Conservation (phyloP, 495 filamentous ascomycete species). For the Oidiodendron maius region DNA sequence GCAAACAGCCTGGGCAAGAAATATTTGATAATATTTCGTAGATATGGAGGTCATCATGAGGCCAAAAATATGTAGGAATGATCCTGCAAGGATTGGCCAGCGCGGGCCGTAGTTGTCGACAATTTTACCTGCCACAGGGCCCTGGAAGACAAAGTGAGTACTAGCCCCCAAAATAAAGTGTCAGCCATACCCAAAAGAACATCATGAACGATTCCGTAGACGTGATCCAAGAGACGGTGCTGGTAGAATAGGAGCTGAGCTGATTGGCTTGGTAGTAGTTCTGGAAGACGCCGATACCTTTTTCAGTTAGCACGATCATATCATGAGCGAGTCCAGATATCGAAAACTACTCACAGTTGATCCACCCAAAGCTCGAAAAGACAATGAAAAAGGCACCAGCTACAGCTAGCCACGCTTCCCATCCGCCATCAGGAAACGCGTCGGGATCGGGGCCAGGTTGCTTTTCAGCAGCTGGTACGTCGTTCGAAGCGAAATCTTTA, state of each 20-base stretch:
- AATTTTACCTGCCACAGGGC: background rate
- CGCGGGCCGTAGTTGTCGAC: background rate
- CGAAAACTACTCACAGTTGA: background rate
- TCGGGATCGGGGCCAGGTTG: background rate
- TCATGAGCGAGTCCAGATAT: background rate
- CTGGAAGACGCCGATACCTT: conserved; percentile 44
- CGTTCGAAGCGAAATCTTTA: too few species aligned
- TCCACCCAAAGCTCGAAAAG: background rate
- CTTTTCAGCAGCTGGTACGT: too few species aligned
- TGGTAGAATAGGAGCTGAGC: conserved; percentile 38
- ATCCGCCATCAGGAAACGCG: background rate
- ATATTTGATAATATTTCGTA: conserved; percentile 62
- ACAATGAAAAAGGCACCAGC: background rate
- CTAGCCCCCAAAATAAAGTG: background rate
- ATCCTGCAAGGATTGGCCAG: background rate
- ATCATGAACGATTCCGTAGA: conserved; percentile 61
- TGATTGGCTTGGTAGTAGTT: conserved; percentile 52
- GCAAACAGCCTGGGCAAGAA: conserved; percentile 66
- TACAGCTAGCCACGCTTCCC: background rate
- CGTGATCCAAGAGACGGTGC: conserved; percentile 68
- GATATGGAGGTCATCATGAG: conserved; percentile 56
- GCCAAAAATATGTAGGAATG: background rate
- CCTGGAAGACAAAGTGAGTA: background rate
- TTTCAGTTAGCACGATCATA: background rate
- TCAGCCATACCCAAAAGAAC: background rate